Conservation (phyloP, 768 basidiomycete genomes). For the Amanita rubescens region DNA sequence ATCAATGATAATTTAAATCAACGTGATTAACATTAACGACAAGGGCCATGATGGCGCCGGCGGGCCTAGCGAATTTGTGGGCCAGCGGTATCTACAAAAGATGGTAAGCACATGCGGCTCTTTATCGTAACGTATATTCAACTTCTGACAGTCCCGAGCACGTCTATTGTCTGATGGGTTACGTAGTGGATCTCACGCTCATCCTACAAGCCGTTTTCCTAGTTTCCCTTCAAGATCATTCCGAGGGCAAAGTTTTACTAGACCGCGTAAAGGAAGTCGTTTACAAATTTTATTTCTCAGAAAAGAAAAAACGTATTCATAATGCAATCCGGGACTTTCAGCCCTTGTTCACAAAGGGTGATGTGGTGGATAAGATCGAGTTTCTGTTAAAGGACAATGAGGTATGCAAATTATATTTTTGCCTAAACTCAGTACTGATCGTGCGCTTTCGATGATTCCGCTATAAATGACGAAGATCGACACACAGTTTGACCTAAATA, state of each 20-base stretch:
- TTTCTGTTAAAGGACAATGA: not conserved
- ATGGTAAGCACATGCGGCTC: not conserved
- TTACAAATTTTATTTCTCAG: too few relatives aligned
- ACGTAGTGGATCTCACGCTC: slow-evolving; percentile 1
- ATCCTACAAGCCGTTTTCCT: not conserved
- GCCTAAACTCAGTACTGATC: too few relatives aligned
- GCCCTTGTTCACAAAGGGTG: not conserved
- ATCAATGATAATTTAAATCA: not conserved
- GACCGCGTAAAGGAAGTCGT: not conserved
- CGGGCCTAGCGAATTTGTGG: not conserved
- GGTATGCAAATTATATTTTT: not conserved
- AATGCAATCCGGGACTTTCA: not conserved
- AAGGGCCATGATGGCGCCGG: not conserved
- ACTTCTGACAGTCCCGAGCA: not conserved
- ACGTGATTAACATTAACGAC: not conserved
- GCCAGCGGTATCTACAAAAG: not conserved
- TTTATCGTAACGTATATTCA: not conserved
- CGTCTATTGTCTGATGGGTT: not conserved
- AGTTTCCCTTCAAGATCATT: not conserved
- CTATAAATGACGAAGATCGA: too few relatives aligned
- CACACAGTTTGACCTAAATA: too few relatives aligned
- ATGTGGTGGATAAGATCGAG: not conserved
- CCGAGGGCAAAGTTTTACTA: not conserved
- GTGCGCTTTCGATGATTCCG: too few relatives aligned
- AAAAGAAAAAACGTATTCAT: not conserved